These are phyloP conservation scores for Phanerochaete carnosa DNA, from an alignment of 768 basidiomycete genomes.

Conservation along the genomic window DNA sequence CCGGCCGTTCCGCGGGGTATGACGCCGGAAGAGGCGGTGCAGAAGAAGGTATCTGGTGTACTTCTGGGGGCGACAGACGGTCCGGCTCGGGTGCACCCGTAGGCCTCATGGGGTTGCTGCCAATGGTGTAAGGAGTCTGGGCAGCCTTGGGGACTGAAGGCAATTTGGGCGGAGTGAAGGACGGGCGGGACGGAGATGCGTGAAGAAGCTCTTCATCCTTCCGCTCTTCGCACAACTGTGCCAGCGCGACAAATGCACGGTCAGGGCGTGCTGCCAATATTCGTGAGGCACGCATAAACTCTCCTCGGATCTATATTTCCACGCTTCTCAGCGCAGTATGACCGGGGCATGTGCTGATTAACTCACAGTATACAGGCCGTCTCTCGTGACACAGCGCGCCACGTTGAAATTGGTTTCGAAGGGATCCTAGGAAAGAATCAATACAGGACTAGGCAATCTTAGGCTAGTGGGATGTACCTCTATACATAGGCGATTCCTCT, in stretches of 20 bases:
- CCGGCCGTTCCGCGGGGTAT: slow-evolving; percentile 37
- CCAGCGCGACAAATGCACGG: slow-evolving; percentile 75
- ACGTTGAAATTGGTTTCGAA: slow-evolving; percentile 98
- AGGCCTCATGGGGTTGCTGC: slow-evolving; percentile 55
- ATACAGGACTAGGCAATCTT: not conserved
- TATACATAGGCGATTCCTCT: slow-evolving; percentile 93
- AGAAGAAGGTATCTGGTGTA: slow-evolving; percentile 14
- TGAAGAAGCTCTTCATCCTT: slow-evolving; percentile 60
- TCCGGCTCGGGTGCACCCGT: slow-evolving; percentile 38
- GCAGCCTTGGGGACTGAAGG: slow-evolving; percentile 43
- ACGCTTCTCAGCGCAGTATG: not conserved
- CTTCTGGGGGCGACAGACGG: slow-evolving; percentile 48
- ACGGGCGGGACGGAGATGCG: slow-evolving; percentile 43
- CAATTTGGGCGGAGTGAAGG: slow-evolving; percentile 43
- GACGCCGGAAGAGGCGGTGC: slow-evolving; percentile 13
- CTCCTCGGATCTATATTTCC: slow-evolving; percentile 80
- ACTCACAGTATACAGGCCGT: slow-evolving; percentile 89
- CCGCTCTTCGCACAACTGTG: slow-evolving; percentile 91
- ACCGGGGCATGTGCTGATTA: not conserved
- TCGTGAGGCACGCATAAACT: slow-evolving; percentile 94
- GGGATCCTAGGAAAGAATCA: slow-evolving; percentile 64
- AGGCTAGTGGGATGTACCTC: slow-evolving; percentile 54
- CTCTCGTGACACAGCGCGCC: slow-evolving; percentile 92
- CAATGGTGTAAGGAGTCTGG: slow-evolving; percentile 69
- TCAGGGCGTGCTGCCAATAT: slow-evolving; percentile 79